Evolutionary conservation across 1,284 basidiomycete genomes (phyloP), one percentile per base, ranked within the genome.

Genomic region (Cutaneotrichosporon spelunceum): DNA sequence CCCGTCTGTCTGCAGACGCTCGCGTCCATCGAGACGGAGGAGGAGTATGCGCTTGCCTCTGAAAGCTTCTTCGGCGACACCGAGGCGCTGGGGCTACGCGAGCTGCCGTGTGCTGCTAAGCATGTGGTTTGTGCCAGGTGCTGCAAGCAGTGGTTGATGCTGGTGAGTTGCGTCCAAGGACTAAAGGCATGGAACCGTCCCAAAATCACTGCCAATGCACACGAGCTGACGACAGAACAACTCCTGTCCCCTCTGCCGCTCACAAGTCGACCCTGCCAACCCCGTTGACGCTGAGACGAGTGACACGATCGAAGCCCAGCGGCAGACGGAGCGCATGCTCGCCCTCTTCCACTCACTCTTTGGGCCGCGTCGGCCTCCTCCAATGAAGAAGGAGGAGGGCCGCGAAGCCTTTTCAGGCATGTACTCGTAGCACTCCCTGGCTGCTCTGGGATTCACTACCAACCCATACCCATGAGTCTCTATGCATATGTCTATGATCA

Each of bases 361-460:
- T 55, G 62, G 64, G 0, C 59, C n/a, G 14, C 53, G 53, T 3
- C 34, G 10, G 7, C 26, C 54, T 8, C 39, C 23, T 16, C 27
- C 49, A 2, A 21, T 45, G 34, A 21, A 1, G 13, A 39, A 45
- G 26, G 55, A 57, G 10, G 61, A 60, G 34, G 19, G 84, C 83
- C 78, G 53, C 42, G 57, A 52, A 9, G 30, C 44, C 23, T 57
- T 50, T 36, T 29, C 53, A 2, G 57, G 61, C 34, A 62, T 62
- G 61, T 62, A 80, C 78, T 74, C 91, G 91, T 49, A 91, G 81
- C 61, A 10, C 24, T 27, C 47, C 24, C 39, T 24, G n/a, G n/a
- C n/a, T n/a, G n/a, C n/a, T n/a, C n/a, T n/a, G n/a, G n/a, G n/a
- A n/a, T n/a, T n/a, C n/a, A n/a, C n/a, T n/a, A n/a, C n/a, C n/a